These are phyloP conservation scores for Leccinum longicurvipes DNA, from an alignment of 768 basidiomycete genomes.

Conservation along the genomic window DNA sequence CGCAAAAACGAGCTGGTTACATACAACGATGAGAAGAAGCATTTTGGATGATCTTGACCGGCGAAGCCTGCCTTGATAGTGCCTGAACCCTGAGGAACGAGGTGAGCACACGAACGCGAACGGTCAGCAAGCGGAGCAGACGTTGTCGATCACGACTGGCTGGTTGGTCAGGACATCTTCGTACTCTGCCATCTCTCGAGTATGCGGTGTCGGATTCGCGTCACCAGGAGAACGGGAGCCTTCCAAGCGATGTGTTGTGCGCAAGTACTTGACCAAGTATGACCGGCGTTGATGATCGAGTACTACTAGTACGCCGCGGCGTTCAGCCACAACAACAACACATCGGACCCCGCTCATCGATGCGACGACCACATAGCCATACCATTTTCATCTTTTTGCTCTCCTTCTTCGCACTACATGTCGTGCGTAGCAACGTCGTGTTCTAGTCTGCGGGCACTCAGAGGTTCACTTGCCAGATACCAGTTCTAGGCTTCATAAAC, in stretches of 20 bases:
- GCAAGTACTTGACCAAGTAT: background rate
- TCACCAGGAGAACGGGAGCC: background rate
- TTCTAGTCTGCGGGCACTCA: slow-evolving; percentile 4
- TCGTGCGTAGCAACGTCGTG: slow-evolving; percentile 25
- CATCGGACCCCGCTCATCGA: slow-evolving; percentile 7
- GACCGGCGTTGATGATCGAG: background rate
- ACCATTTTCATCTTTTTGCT: slow-evolving; percentile 16
- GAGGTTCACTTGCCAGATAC: slow-evolving; percentile 31
- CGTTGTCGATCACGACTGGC: slow-evolving; percentile 98
- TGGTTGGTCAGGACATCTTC: slow-evolving; percentile 97
- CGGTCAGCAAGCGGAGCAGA: slow-evolving; percentile 38
- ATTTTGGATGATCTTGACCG: slow-evolving; percentile 98
- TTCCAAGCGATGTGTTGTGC: slow-evolving; percentile 4
- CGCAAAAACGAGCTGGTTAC: slow-evolving; percentile 41
- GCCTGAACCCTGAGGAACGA: slow-evolving; percentile 79
- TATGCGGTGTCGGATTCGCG: slow-evolving; percentile 9
- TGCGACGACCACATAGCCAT: slow-evolving; percentile 15
- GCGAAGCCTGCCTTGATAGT: slow-evolving; percentile 99
- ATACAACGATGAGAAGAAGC: slow-evolving; percentile 98
- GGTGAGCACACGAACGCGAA: slow-evolving; percentile 25
- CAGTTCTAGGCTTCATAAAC: slow-evolving; percentile 45
- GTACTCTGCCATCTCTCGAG: slow-evolving; percentile 69
- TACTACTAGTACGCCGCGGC: background rate
- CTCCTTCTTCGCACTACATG: slow-evolving; percentile 12
- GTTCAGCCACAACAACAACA: slow-evolving; percentile 16